These are phyloP conservation scores for Saccharomyces hybrid DNA, from an alignment of 1,139 yeast species.

Conservation along the genomic window DNA sequence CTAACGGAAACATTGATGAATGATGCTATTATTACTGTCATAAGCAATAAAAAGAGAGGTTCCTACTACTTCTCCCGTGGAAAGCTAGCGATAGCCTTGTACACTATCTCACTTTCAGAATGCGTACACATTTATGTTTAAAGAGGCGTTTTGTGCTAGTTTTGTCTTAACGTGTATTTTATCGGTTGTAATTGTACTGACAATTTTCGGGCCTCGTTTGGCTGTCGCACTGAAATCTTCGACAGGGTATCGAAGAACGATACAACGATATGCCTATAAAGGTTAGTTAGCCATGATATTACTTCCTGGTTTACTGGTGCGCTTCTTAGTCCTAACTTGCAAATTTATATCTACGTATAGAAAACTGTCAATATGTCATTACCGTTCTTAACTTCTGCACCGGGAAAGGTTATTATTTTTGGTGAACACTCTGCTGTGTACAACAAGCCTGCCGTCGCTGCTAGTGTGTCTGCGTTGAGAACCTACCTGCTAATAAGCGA, in stretches of 20 bases:
- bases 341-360: neutral
- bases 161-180: neutral
- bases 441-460: conserved; percentile 49
- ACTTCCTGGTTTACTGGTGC: neutral
- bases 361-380: conserved; percentile 2
- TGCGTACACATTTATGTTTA: neutral
- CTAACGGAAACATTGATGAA: neutral
- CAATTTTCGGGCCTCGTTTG: neutral
- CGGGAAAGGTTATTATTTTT: conserved; percentile 91
- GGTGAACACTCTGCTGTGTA: conserved; percentile 98
- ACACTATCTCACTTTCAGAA: neutral
- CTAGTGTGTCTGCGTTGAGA: conserved; percentile 35
- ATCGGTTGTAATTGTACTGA: neutral
- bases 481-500: conserved; percentile 65
- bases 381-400: conserved; percentile 81
- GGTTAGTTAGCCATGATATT: neutral
- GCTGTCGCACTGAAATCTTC: neutral
- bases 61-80: neutral
- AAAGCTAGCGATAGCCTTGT: neutral
- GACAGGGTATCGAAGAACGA: neutral
- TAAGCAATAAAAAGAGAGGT: neutral
- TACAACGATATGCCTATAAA: neutral
- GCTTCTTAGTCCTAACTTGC: neutral
- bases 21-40: neutral
- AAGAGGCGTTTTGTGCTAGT: neutral